phyloP scores from a whole-genome alignment of 2,329 filamentous ascomycete species.

The Aspergillus oerlinghausenensis region DNA sequence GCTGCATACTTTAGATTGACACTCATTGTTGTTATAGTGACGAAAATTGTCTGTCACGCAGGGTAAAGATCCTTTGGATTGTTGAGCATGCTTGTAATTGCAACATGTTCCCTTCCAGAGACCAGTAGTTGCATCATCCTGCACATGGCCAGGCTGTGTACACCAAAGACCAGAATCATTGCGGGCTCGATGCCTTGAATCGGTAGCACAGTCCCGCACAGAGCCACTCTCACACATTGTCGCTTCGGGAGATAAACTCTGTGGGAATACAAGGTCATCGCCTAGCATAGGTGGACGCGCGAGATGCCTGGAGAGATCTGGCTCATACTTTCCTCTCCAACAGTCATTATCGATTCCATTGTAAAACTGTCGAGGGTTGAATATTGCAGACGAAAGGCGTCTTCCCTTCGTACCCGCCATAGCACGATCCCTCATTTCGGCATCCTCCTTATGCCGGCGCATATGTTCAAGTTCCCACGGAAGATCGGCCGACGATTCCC shows the following conservation, averaged over 20 bases:
- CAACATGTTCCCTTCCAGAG: conserved; percentile 43
- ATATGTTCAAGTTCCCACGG: conserved; percentile 76
- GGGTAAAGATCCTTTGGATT: conserved; percentile 11
- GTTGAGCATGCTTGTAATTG: conserved; percentile 9
- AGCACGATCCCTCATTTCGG: conserved; percentile 44
- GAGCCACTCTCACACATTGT: conserved; percentile 80
- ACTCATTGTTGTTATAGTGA: not conserved
- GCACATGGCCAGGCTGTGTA: conserved; percentile 57
- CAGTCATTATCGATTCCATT: conserved; percentile 1
- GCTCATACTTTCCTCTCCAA: conserved; percentile 19
- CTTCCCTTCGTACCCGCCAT: conserved; percentile 29
- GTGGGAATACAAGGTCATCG: conserved; percentile 71
- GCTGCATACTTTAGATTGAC: not conserved
- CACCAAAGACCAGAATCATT: conserved; percentile 67
- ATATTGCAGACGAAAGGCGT: conserved; percentile 28
- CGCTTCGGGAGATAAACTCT: conserved; percentile 75
- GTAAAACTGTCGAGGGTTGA: conserved; percentile 8
- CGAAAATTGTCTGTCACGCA: conserved; percentile 24
- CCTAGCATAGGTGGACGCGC: conserved; percentile 83
- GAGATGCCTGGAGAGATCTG: conserved; percentile 54
- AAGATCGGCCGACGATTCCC: conserved; percentile 44
- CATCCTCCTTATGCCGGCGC: conserved; percentile 68
- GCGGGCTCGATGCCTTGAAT: conserved; percentile 45
- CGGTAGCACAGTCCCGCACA: conserved; percentile 49
- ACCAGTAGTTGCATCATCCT: conserved; percentile 31